phyloP scores from a whole-genome alignment of 306 rosid genomes.

The Prinsepia uniflora region DNA sequence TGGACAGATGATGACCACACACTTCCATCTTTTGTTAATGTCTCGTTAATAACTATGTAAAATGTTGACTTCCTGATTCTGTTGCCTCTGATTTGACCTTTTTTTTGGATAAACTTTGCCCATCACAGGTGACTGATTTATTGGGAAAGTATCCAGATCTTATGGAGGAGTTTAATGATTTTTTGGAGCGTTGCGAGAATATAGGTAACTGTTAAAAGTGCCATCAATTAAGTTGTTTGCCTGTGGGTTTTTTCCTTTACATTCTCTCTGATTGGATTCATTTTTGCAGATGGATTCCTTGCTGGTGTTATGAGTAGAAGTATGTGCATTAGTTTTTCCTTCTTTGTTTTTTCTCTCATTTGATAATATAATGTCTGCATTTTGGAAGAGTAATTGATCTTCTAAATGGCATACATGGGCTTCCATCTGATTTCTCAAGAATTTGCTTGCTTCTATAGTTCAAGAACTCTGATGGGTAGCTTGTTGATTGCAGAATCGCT shows the following conservation, averaged over 20 bases:
- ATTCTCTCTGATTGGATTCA: slow-evolving; percentile 34
- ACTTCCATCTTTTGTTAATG: background rate
- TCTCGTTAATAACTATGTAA: background rate
- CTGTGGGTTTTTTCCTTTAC: slow-evolving; percentile 22
- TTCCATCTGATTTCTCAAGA: background rate
- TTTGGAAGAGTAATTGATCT: slow-evolving; percentile 16
- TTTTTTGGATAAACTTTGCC: slow-evolving; percentile 18
- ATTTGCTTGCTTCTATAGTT: slow-evolving; percentile 4
- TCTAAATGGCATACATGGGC: slow-evolving; percentile 15
- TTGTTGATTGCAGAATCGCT: slow-evolving; percentile 64
- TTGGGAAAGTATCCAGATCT: slow-evolving; percentile 90
- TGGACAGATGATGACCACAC: background rate
- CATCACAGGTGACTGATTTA: slow-evolving; percentile 75
- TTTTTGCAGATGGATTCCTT: slow-evolving; percentile 92
- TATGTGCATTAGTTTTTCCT: slow-evolving; percentile 36
- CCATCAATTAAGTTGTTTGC: slow-evolving; percentile 19
- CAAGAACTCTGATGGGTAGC: slow-evolving; percentile 28
- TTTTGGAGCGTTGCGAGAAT: slow-evolving; percentile 84
- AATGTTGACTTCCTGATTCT: slow-evolving; percentile 11
- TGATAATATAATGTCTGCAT: background rate
- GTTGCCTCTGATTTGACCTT: slow-evolving; percentile 11
- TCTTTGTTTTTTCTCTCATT: slow-evolving; percentile 12
- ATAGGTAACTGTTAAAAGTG: slow-evolving; percentile 49
- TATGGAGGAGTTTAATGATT: slow-evolving; percentile 85
- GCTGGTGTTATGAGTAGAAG: slow-evolving; percentile 89